Base-by-base conservation (phyloP, 2,329 filamentous ascomycete genomes). In the Cladosporium sp. region DNA sequence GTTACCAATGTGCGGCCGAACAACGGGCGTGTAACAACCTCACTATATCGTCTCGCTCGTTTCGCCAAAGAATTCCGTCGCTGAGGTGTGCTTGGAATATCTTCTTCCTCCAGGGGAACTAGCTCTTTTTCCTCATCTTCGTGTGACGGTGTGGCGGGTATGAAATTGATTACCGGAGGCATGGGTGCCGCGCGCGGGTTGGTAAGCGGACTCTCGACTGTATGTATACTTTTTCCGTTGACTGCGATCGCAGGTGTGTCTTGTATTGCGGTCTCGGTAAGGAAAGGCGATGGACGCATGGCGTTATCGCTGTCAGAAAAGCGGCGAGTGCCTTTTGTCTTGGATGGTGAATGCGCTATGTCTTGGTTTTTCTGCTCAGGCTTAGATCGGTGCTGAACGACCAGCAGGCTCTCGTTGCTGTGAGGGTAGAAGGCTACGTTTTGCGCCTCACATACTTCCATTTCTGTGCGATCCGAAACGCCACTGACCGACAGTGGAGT, bases 371-470 rank as follows among this genome's bases (percentile, higher is more conserved):
- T 70, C 47, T 65, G 64, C 6, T 51, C 32, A 24, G 68, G 61
- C 26, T 66, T 58, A 0, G 66, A 64, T 30, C 66, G 67, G 24
- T 86, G 83, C 70, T 89, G 84, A n/a, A 90, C 84, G n/a, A 89
- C 76, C n/a, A 89, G 78, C 5, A 89, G 76, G 7, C 86, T 88
- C 52, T 86, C 79, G 69, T 89, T 90, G 74, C 87, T 87, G 75
- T 89, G 87, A 2, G 87, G 83, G 68, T 84, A 88, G 38, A 88
- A 83, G 66, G 81, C 85, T 15, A 90, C 81, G 12, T 85, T 86
- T 51, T 81, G 87, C 11, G 87, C 87, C 74, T 89, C 86, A 67
- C 82, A 85, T 62, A 89, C 82, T 75, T 90, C 87, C 11, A 73
- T 68, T 30, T 75, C 73, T 4, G 73, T 71, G 14, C 73, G 68